Base-by-base conservation (phyloP, 1,139 yeast species). In the Candida tropicalis region DNA sequence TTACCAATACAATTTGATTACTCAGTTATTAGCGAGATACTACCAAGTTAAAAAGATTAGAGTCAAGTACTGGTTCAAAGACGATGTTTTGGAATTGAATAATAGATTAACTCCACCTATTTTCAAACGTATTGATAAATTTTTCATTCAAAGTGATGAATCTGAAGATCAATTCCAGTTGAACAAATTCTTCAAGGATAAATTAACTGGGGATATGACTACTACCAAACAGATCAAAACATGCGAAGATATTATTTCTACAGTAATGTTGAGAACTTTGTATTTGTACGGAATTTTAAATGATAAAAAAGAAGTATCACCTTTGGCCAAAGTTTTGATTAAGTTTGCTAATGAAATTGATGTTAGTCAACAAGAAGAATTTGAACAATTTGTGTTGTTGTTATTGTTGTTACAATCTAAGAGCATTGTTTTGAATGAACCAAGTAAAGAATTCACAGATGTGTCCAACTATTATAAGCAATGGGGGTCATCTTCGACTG, bases 1-100 rank as follows among this genome's bases (percentile, higher is more conserved):
- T 46, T 73, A 76, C 50, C 82, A 84, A 44, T 70, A 87, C 49
- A 85, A 85, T 52, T 68, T 88, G 43, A 62, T 91, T 24, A 82
- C 95, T 12, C 84, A 82, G 53, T 77, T 84, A 24, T 74, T 91
- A 54, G 86, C 90, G 45, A 81, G 98, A 58, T 93, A 88, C 62
- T 90, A 84, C 61, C 97, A 91, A 60, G 84, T 80, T 45, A 88
- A 86, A 58, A 82, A 78, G 46, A 74, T 87, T 23, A 65, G 70
- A 35, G 77, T 82, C 27, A 68, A 70, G 23, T 80, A 76, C 43
- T 86, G 89, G 83, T 85, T 75, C 59, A 78, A 78, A 35, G 76
- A 76, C 11, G 73, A 70, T 10, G 54, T 63, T 8, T 56, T 70
- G 28, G 77, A 74, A 43, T 61, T 85, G 24, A 74, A 75, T 35